phyloP scores from a whole-genome alignment of 108 stramenopile species.

The Cylindrotheca closterium region DNA sequence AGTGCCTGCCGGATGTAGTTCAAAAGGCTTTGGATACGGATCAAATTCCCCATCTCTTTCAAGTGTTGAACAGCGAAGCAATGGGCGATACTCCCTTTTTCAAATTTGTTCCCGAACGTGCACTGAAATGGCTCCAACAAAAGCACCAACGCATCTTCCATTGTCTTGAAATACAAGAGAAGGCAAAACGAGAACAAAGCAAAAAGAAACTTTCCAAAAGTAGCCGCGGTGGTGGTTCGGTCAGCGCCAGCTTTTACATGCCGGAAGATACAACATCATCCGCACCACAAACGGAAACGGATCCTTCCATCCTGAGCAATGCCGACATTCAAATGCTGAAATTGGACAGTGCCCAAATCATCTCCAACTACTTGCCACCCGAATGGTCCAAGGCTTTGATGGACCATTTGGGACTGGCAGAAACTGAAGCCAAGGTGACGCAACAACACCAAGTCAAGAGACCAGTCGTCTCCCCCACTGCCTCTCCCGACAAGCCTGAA shows the following conservation, averaged over 20 bases:
- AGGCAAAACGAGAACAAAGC: slow-evolving; percentile 7
- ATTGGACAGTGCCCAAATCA: slow-evolving; percentile 46
- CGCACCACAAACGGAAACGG: background rate
- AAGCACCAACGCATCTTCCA: slow-evolving; percentile 46
- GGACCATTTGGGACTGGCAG: slow-evolving; percentile 14
- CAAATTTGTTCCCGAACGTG: slow-evolving; percentile 43
- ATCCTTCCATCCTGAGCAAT: background rate
- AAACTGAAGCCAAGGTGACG: background rate
- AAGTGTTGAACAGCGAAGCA: slow-evolving; percentile 38
- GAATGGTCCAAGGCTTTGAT: slow-evolving; percentile 48
- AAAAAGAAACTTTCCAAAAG: background rate
- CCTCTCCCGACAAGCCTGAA: background rate
- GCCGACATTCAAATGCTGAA: background rate
- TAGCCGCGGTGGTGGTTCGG: slow-evolving; percentile 16
- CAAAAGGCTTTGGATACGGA: slow-evolving; percentile 31
- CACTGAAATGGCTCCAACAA: slow-evolving; percentile 50
- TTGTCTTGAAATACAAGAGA: slow-evolving; percentile 24
- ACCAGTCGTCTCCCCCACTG: background rate
- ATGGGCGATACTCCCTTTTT: slow-evolving; percentile 54
- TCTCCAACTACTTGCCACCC: slow-evolving; percentile 58
- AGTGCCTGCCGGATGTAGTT: slow-evolving; percentile 10
- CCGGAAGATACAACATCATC: slow-evolving; percentile 1
- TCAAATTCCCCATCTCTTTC: slow-evolving; percentile 52
- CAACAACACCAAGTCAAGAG: background rate
- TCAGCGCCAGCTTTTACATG: slow-evolving; percentile 29